A percentile compares a stretch with the other conserved stretches of the same genome.
Evolutionary conservation across 2,329 filamentous ascomycete species (phyloP).

Genomic region (Thelonectria blattea): DNA sequence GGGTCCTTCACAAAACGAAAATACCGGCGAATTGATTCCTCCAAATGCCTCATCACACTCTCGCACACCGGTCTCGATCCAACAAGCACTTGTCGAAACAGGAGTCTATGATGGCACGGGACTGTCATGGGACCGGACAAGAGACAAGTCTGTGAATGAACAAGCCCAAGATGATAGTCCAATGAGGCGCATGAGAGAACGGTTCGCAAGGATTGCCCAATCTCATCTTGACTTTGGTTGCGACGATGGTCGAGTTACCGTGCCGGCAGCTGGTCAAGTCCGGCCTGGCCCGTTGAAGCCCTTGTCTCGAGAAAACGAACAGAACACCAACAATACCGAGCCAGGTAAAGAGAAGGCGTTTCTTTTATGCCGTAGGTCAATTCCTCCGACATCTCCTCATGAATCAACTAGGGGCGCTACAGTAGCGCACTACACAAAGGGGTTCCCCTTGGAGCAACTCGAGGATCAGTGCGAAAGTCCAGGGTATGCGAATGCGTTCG

Average conservation of each 20-base stretch:
- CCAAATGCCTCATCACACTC: background rate
- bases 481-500: background rate
- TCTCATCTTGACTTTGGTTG: constrained; percentile 8
- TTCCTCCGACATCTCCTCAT: background rate
- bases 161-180: background rate
- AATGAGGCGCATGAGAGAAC: no score
- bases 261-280: constrained; percentile 5
- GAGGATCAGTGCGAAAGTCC: background rate
- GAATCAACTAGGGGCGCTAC: background rate
- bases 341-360: background rate
- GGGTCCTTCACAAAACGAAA: background rate
- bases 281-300: background rate
- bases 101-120: constrained; percentile 29
- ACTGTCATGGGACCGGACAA: background rate
- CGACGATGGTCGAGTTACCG: constrained; percentile 31
- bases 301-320: background rate
- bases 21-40: background rate
- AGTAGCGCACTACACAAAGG: background rate
- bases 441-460: background rate
- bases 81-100: constrained; percentile 26
- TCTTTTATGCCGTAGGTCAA: background rate
- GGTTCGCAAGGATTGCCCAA: background rate
- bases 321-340: background rate
- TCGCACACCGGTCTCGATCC: constrained; percentile 9
- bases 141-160: background rate